Evolutionary conservation across 192 early-diverging fungal species (phyloP), one percentile per base, ranked within the genome.

Genomic region (Linnemannia exigua): DNA sequence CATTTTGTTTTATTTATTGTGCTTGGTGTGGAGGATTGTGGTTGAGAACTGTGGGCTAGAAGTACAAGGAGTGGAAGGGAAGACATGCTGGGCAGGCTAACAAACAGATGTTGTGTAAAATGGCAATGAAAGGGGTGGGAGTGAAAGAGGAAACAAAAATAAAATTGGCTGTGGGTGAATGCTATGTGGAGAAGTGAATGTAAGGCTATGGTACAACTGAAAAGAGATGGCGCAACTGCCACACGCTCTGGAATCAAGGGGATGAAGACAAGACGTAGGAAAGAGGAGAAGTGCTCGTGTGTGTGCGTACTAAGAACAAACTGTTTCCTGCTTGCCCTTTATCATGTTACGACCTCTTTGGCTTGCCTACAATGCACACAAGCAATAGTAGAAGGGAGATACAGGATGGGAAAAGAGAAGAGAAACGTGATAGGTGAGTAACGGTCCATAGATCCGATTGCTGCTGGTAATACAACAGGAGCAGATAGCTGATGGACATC

Each of bases 161-260:
- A 54, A 54, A 22, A n/a, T 22, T 9, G 12, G 9, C 11, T 3
- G 25, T 63, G 28, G 1, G 28, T 33, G 58, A 31, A 63, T 63
- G 58, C 58, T 63, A 63, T 63, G 54, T 28, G 22, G 22, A n/a
- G n/a, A 44, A 9, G 41, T n/a, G 20, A 28, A 63, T 25, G 52
- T 5, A 31, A 14, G 28, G 17, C 68, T 70, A 36, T 70, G 22
- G 35, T 70, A 63, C 58, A 41, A 70, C 38, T 36, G 68, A 70
- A 22, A 70, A 70, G 36, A 70, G 38, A 70, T 70, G 68, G 68
- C 37, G 68, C 68, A 70, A 70, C 68, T n/a, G 68, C 68, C 68
- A 41, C 68, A 31, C n/a, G 11, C 12, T 63, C 58, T 54, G 28
- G 58, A 63, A 25, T 63, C 58, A 31, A 63, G 28, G 58, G 28